Evolutionary conservation across 805 yeast species (phyloP).

Genomic region (Candida parachauliodes): DNA sequence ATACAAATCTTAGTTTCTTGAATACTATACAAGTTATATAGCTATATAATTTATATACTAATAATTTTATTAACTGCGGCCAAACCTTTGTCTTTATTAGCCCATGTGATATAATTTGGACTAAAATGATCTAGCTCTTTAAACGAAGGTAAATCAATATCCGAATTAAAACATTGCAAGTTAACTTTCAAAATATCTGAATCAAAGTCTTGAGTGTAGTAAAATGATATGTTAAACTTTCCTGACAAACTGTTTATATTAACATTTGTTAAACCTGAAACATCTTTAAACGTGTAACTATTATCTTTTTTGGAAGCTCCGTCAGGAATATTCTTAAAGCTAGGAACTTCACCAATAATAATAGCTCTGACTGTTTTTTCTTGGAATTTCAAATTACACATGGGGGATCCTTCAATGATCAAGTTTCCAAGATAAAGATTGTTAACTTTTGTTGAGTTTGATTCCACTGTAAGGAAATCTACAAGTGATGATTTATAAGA

Average conservation of each 20-base stretch:
- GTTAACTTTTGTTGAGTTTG: slow-evolving; percentile 50
- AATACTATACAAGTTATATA: no score
- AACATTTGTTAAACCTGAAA: slow-evolving; percentile 61
- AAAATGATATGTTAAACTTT: slow-evolving; percentile 56
- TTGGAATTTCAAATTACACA: slow-evolving; percentile 56
- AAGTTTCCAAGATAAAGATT: slow-evolving; percentile 66
- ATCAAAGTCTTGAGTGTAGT: slow-evolving; percentile 62
- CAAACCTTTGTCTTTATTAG: slow-evolving; percentile 66
- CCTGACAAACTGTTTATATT: slow-evolving; percentile 65
- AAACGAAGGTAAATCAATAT: slow-evolving; percentile 67
- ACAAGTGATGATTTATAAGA: slow-evolving; percentile 47
- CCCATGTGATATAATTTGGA: slow-evolving; percentile 61
- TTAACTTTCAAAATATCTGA: slow-evolving; percentile 45
- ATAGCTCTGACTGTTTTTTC: slow-evolving; percentile 49
- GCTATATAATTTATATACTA: background rate
- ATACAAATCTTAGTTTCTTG: no score
- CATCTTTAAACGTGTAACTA: slow-evolving; percentile 47
- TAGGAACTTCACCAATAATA: slow-evolving; percentile 36
- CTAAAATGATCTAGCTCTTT: slow-evolving; percentile 66
- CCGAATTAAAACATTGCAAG: slow-evolving; percentile 77
- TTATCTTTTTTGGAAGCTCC: slow-evolving; percentile 45
- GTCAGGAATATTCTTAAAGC: slow-evolving; percentile 29
- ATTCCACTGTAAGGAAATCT: slow-evolving; percentile 39
- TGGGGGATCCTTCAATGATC: slow-evolving; percentile 46
- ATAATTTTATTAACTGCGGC: slow-evolving; percentile 42